phyloP scores from a whole-genome alignment of 2,329 filamentous ascomycete genomes.

The Hypocreales sp. region DNA sequence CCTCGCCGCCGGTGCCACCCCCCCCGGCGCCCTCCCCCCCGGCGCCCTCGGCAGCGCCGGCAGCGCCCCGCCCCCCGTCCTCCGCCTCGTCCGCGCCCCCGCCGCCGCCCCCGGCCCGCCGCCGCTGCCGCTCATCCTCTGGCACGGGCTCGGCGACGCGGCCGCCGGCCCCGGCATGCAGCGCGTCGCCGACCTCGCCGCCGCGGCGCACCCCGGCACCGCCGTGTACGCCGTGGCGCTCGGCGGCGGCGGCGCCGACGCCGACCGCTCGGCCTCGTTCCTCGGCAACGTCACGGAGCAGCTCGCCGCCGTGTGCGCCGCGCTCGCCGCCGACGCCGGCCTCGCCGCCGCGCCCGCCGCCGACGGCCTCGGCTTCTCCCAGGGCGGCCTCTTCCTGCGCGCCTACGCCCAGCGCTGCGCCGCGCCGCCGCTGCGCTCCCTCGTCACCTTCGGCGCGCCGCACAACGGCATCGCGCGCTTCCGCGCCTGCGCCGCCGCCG shows the following conservation, averaged over 20 bases:
- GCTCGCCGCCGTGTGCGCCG: slow-evolving; percentile 60
- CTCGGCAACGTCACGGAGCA: slow-evolving; percentile 79
- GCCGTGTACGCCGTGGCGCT: slow-evolving; percentile 69
- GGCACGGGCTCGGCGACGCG: slow-evolving; percentile 72
- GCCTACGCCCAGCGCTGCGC: slow-evolving; percentile 84
- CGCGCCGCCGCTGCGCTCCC: slow-evolving; percentile 52
- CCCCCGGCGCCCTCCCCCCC: slow-evolving; percentile 10
- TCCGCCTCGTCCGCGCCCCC: not conserved
- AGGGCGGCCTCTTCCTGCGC: slow-evolving; percentile 92
- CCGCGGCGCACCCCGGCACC: slow-evolving; percentile 64
- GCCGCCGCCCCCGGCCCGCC: slow-evolving; percentile 27
- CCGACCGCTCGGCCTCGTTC: slow-evolving; percentile 74
- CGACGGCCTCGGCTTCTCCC: slow-evolving; percentile 87
- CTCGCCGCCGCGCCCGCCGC: slow-evolving; percentile 68
- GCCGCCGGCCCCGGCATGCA: slow-evolving; percentile 63
- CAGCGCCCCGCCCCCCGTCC: not conserved
- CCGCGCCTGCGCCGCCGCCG: slow-evolving; percentile 50
- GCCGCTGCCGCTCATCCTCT: slow-evolving; percentile 83
- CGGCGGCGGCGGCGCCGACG: slow-evolving; percentile 43
- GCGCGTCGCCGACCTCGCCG: slow-evolving; percentile 53
- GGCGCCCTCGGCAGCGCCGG: not conserved
- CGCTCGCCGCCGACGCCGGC: slow-evolving; percentile 60
- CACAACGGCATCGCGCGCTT: slow-evolving; percentile 88
- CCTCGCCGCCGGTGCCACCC: slow-evolving; percentile 6
- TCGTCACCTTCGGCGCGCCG: slow-evolving; percentile 81